These are phyloP conservation scores for Naganishia antarctica DNA, from an alignment of 768 basidiomycete genomes.

Conservation along the genomic window DNA sequence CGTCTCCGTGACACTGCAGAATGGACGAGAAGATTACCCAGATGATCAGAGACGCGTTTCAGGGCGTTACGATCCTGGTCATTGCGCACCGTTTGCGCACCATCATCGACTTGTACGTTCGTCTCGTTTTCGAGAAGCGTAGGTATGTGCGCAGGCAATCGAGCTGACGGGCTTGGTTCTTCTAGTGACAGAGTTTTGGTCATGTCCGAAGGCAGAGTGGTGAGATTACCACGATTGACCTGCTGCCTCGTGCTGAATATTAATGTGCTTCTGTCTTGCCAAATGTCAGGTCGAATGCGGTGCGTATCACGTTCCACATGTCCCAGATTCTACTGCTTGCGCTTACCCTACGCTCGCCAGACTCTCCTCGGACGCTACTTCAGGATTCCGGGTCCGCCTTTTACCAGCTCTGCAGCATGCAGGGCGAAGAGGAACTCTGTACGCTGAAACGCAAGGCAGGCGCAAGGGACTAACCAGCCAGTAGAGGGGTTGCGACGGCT, in stretches of 20 bases:
- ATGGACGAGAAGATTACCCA: conserved; percentile 47
- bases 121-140: background rate
- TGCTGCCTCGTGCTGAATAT: background rate
- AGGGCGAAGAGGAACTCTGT: conserved; percentile 2
- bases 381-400: conserved; percentile 1
- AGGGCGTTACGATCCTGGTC: conserved; percentile 42
- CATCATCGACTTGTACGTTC: conserved; percentile 24
- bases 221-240: background rate
- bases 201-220: conserved; percentile 6
- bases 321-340: too few relatives aligned
- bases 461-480: too few relatives aligned
- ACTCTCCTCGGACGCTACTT: conserved; percentile 2
- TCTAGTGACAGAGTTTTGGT: conserved; percentile 5
- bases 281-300: too few relatives aligned
- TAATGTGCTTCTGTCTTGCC: too few relatives aligned
- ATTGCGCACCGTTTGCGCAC: conserved; percentile 42
- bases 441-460: background rate
- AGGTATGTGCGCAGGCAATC: background rate
- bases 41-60: conserved; percentile 44
- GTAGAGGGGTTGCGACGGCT: too few relatives aligned
- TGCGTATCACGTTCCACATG: background rate
- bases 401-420: conserved; percentile 6
- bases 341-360: background rate
- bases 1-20: conserved; percentile 31
- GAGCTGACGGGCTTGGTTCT: background rate